These are phyloP conservation scores for Sporopachydermia cereana DNA, from an alignment of 1,139 yeast genomes.

Conservation along the genomic window DNA sequence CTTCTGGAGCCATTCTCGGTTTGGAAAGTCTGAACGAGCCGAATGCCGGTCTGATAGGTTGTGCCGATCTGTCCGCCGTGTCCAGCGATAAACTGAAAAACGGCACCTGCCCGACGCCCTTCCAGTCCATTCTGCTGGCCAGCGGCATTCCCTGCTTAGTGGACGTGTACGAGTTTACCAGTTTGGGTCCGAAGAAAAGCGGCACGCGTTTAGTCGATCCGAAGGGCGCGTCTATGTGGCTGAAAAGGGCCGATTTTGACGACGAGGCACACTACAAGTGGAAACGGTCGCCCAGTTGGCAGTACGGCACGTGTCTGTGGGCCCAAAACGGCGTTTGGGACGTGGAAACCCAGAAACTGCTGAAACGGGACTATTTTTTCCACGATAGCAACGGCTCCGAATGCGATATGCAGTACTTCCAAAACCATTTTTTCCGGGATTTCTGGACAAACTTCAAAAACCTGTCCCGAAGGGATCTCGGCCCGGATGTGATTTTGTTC, in stretches of 20 bases:
- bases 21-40: constrained; percentile 89
- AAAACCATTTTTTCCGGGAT: constrained; percentile 48
- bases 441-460: constrained; percentile 41
- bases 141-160: constrained; percentile 60
- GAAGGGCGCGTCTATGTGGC: constrained; percentile 59
- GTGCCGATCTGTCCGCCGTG: constrained; percentile 31
- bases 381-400: constrained; percentile 30
- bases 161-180: constrained; percentile 52
- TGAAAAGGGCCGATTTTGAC: constrained; percentile 28
- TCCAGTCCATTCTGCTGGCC: constrained; percentile 50
- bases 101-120: constrained; percentile 59
- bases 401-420: constrained; percentile 43
- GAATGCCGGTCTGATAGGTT: constrained; percentile 51
- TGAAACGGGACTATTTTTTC: constrained; percentile 41
- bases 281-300: constrained; percentile 53
- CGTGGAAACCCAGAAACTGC: constrained; percentile 24
- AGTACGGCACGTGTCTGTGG: constrained; percentile 66
- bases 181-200: constrained; percentile 61
- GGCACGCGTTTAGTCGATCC: constrained; percentile 54
- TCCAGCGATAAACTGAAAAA: constrained; percentile 47
- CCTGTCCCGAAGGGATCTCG: constrained; percentile 34
- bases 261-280: constrained; percentile 61
- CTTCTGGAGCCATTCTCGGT: constrained; percentile 45
- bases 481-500: constrained; percentile 41
- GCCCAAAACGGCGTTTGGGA: constrained; percentile 74